These are phyloP conservation scores for Bremia lactucae DNA, from an alignment of 352 stramenopile genomes.

Conservation along the genomic window DNA sequence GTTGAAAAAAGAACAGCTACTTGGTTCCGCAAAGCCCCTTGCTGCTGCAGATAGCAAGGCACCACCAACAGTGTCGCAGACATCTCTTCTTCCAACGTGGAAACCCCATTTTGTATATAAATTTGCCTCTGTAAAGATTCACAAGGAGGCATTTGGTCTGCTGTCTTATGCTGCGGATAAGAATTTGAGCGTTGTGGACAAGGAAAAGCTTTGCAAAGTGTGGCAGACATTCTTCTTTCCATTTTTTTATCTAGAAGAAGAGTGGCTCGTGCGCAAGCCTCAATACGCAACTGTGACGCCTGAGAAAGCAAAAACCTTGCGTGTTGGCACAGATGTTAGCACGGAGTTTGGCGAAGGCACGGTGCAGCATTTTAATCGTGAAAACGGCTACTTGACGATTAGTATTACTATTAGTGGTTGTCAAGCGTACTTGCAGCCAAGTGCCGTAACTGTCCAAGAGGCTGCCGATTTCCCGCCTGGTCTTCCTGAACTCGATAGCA, in stretches of 20 bases:
- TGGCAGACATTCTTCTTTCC: constrained; percentile 81
- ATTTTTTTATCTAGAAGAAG: constrained; percentile 75
- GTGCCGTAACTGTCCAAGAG: constrained; percentile 68
- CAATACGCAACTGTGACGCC: constrained; percentile 52
- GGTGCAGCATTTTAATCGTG: constrained; percentile 60
- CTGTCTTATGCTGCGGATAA: constrained; percentile 76
- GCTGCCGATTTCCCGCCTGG: constrained; percentile 61
- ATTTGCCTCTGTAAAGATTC: constrained; percentile 65
- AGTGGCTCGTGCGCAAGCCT: constrained; percentile 73
- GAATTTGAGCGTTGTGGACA: constrained; percentile 67
- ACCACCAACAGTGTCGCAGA: constrained; percentile 1
- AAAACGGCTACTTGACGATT: constrained; percentile 51
- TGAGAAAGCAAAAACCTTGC: constrained; percentile 56
- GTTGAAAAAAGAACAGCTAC: constrained; percentile 43
- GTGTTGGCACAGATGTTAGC: constrained; percentile 58
- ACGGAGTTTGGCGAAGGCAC: constrained; percentile 79
- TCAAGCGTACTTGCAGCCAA: constrained; percentile 66
- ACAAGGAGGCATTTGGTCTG: constrained; percentile 76
- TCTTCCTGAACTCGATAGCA: constrained; percentile 52
- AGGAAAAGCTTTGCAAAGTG: constrained; percentile 78
- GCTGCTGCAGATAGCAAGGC: constrained; percentile 1
- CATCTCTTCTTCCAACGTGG: constrained; percentile 17
- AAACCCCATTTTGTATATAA: constrained; percentile 70
- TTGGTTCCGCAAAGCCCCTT: constrained; percentile 2
- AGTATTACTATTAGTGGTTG: constrained; percentile 42